phyloP scores from a whole-genome alignment of 2,329 filamentous ascomycete species.

The Colletotrichum orchidophilum region DNA sequence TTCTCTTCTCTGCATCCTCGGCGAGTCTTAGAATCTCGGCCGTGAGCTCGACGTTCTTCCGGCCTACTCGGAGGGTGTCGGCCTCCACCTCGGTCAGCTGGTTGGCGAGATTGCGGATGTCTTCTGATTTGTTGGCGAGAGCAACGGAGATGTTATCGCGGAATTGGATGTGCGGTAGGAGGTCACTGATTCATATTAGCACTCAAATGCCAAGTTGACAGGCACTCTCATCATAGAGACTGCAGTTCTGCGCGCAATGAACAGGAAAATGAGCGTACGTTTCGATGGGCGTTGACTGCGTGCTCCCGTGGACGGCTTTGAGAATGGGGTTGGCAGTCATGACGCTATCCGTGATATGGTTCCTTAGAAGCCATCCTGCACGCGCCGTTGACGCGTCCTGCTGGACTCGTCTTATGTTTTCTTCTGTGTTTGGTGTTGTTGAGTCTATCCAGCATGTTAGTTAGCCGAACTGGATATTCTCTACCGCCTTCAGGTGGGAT shows the following conservation, averaged over 20 bases:
- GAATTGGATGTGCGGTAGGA: conserved; percentile 72
- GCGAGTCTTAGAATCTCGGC: conserved; percentile 70
- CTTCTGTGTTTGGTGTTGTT: neutral
- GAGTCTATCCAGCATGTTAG: conserved; percentile 6
- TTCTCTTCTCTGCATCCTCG: conserved; percentile 62
- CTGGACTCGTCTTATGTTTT: conserved; percentile 63
- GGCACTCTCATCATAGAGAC: neutral
- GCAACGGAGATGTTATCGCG: conserved; percentile 74
- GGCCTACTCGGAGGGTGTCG: conserved; percentile 64
- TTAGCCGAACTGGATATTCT: neutral
- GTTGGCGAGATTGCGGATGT: conserved; percentile 59
- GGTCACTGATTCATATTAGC: conserved; percentile 59
- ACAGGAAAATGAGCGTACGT: conserved; percentile 58
- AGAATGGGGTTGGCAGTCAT: conserved; percentile 79
- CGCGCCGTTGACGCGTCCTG: conserved; percentile 75
- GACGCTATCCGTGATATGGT: conserved; percentile 74
- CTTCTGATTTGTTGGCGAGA: conserved; percentile 67
- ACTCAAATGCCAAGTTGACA: neutral
- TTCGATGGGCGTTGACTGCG: conserved; percentile 71
- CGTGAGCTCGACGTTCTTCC: conserved; percentile 71
- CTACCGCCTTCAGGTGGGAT: neutral
- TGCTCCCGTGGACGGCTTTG: conserved; percentile 78
- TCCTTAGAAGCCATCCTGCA: conserved; percentile 74
- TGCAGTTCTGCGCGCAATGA: neutral
- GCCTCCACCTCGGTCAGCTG: conserved; percentile 66